Percentiles rank a stretch among this genome's conserved stretches.
Evolutionary conservation across 2,329 filamentous ascomycete species (phyloP).

Genomic region (Lizonia empirigonia): DNA sequence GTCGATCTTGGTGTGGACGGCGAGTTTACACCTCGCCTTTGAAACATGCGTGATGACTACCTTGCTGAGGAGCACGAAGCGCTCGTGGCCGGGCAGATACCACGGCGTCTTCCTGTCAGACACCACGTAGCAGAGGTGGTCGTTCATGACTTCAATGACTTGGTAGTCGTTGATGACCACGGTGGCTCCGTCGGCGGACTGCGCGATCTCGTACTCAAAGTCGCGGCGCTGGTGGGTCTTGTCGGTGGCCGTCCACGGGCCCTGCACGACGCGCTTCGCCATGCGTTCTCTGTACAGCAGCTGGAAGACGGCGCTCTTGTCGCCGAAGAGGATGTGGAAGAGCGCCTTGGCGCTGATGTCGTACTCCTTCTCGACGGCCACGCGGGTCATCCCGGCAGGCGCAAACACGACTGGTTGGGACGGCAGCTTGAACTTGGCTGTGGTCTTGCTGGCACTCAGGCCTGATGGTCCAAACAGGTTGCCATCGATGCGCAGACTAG

Average conservation of each 20-base stretch:
- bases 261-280: constrained; percentile 69
- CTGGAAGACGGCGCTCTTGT: constrained; percentile 93
- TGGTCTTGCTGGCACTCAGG: constrained; percentile 51
- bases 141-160: constrained; percentile 71
- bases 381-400: constrained; percentile 77
- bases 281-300: constrained; percentile 77
- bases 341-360: constrained; percentile 91
- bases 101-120: constrained; percentile 70
- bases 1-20: constrained; percentile 84
- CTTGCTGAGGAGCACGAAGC: constrained; percentile 84
- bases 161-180: constrained; percentile 78
- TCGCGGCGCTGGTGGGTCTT: constrained; percentile 74
- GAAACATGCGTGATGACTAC: constrained; percentile 92
- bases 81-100: constrained; percentile 81
- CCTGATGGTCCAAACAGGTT: constrained; percentile 58
- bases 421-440: constrained; percentile 80
- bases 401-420: constrained; percentile 81
- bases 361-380: constrained; percentile 80
- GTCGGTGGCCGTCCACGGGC: constrained; percentile 78
- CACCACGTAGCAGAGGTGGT: constrained; percentile 68
- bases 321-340: constrained; percentile 95
- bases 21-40: constrained; percentile 90
- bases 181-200: constrained; percentile 37
- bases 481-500: constrained; percentile 66
- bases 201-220: constrained; percentile 78